These are phyloP conservation scores for Saccharomyces hybrid DNA, from an alignment of 1,139 yeast genomes.

Conservation along the genomic window DNA sequence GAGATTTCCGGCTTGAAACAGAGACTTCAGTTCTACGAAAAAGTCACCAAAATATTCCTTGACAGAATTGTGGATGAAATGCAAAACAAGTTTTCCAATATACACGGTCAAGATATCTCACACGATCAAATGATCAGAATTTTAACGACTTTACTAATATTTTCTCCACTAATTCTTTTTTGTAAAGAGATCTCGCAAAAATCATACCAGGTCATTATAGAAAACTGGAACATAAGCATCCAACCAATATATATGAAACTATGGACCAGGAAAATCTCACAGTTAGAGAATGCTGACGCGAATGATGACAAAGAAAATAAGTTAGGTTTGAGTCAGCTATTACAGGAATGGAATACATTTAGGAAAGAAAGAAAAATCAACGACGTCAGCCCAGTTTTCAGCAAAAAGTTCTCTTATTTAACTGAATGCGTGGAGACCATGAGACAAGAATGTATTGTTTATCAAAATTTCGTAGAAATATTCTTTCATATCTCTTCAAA, in stretches of 20 bases:
- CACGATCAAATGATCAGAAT: conserved; percentile 30
- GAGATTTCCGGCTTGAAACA: conserved; percentile 70
- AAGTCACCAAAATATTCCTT: conserved; percentile 48
- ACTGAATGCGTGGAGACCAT: conserved; percentile 31
- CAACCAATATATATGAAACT: conserved; percentile 17
- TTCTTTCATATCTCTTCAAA: conserved; percentile 58
- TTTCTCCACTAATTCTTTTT: conserved; percentile 46
- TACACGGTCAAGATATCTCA: conserved; percentile 31
- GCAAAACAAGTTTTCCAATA: conserved; percentile 37
- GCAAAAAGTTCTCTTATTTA: conserved; percentile 9
- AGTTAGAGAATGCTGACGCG: conserved; percentile 5
- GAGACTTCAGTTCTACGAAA: conserved; percentile 54
- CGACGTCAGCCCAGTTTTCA: conserved; percentile 11
- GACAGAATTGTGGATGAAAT: conserved; percentile 43
- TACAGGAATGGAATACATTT: conserved; percentile 21
- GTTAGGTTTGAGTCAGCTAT: neutral
- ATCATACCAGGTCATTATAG: conserved; percentile 37
- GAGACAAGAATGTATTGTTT: conserved; percentile 41
- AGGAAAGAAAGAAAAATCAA: conserved; percentile 13
- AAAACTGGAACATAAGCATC: conserved; percentile 24
- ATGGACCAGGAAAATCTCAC: conserved; percentile 15
- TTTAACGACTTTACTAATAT: conserved; percentile 42
- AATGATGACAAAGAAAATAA: neutral
- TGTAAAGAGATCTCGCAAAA: conserved; percentile 33
- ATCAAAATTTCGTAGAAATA: conserved; percentile 57